Evolutionary conservation across 305 asterid species (phyloP).

Genomic region (Caryopteris hybrid): DNA sequence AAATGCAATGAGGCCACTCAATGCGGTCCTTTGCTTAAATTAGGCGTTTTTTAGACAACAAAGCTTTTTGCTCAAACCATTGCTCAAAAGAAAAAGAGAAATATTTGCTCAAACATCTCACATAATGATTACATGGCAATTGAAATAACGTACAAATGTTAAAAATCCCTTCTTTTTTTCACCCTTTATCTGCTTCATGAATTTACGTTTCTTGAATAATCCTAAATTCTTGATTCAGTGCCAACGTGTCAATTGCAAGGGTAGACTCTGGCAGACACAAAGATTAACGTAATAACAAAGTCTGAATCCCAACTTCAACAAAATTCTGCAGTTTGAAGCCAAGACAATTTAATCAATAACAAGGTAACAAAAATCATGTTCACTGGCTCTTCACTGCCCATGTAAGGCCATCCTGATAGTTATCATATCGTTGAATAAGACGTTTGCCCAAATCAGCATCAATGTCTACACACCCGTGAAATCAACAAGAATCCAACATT

Average conservation of each 20-base stretch:
- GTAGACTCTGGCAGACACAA: not conserved
- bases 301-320: not conserved
- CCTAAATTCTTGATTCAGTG: not conserved
- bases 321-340: not conserved
- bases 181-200: not conserved
- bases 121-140: conserved; percentile 26
- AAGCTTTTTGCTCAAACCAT: conserved; percentile 37
- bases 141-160: not conserved
- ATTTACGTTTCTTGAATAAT: not conserved
- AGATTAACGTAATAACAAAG: not conserved
- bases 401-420: not conserved
- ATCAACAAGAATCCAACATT: no score
- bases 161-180: not conserved
- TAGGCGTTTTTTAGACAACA: conserved; percentile 25
- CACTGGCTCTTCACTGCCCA: conserved; percentile 11
- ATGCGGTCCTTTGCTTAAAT: conserved; percentile 35
- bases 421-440: not conserved
- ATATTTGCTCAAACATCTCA: conserved; percentile 8
- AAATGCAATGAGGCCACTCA: not conserved
- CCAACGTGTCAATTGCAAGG: not conserved
- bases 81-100: no score
- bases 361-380: conserved; percentile 27
- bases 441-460: not conserved
- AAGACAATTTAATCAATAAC: not conserved
- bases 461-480: not conserved